Percentiles rank a stretch among this genome's conserved stretches.
These are phyloP conservation scores for Hymenoscyphus linearis DNA, from an alignment of 2,329 filamentous ascomycete genomes.

Conservation along the genomic window DNA sequence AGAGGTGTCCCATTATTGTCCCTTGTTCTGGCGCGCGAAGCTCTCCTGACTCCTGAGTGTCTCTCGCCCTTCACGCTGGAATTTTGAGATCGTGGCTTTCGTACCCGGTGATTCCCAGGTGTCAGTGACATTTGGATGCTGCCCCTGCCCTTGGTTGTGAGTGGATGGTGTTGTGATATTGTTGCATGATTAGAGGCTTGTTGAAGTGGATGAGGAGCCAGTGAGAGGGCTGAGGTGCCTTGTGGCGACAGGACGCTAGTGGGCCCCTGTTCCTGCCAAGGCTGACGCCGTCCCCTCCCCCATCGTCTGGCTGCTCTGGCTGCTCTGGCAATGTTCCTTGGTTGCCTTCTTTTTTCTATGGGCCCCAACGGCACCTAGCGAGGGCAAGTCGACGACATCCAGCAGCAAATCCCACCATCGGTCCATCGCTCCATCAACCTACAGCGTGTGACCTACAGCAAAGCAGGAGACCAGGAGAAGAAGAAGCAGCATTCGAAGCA, in stretches of 20 bases:
- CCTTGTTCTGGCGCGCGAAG: constrained; percentile 7
- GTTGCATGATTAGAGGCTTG: constrained; percentile 17
- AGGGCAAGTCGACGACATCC: not conserved
- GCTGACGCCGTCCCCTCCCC: not conserved
- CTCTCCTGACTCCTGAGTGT: too few species aligned
- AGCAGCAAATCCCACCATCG: not conserved
- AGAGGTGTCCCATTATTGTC: not conserved
- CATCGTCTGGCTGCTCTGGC: not conserved
- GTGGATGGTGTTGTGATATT: constrained; percentile 21
- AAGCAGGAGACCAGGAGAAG: too few species aligned
- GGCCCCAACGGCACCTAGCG: not conserved
- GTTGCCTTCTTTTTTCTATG: not conserved
- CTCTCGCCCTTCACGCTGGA: not conserved
- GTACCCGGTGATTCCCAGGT: not conserved
- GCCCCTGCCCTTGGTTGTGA: constrained; percentile 9
- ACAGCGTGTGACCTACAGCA: not conserved
- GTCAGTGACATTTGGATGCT: not conserved
- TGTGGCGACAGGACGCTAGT: not conserved
- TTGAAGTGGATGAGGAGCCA: constrained; percentile 3
- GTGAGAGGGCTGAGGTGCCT: not conserved
- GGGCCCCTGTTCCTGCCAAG: not conserved
- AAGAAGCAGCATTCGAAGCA: not conserved
- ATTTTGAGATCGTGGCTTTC: not conserved
- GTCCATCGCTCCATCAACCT: not conserved
- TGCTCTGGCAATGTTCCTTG: constrained; percentile 1